Base-by-base conservation (phyloP, 257 asterid genomes). In the Cynanchum wilfordii region DNA sequence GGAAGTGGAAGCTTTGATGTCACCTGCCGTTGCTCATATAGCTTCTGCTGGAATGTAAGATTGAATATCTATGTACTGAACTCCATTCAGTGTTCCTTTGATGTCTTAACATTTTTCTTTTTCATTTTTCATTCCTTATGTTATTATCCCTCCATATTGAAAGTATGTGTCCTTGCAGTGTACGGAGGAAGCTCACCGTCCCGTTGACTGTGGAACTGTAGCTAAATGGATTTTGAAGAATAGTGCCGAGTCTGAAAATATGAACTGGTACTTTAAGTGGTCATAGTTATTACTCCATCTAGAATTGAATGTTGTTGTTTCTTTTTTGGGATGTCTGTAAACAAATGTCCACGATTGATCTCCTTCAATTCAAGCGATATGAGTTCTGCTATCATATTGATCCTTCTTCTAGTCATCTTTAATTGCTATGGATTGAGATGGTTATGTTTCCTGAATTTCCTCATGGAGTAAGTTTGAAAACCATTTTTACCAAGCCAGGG, bases 31-130 rank as follows among this genome's bases (percentile, higher is more conserved):
- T 93, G 98, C 83, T 80, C 96, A 64, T 73, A 86, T 78, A 80
- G 93, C 77, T 93, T 93, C 79, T 93, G 98, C 82, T 93, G 98
- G 98, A 93, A 87, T 78, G 98, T 90, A 78, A 84, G 98, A 67
- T 66, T 70, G 20, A 56, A 54, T 4, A 51, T 75, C 50, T 27
- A 70, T 38, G 42, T 80, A 69, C 70, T 30, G 63, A 36, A 68
- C 29, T 30, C 57, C 66, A 49, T 66, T 19, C 6, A 51, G n/a
- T 66, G 62, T 58, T 79, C 20, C 3, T 59, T 38, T 66, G 1
- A 69, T 25, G 64, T 66, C 65, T 51, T 65, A 9, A 57, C 10
- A 2, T 57, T 19, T 57, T 19, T 19, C 30, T 0, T 7, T 27
- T 17, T 22, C 44, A 66, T n/a, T 73, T 71, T 73, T 71, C 29